These are phyloP conservation scores for Lactarius hatsudake DNA, from an alignment of 768 basidiomycete genomes.

Conservation along the genomic window DNA sequence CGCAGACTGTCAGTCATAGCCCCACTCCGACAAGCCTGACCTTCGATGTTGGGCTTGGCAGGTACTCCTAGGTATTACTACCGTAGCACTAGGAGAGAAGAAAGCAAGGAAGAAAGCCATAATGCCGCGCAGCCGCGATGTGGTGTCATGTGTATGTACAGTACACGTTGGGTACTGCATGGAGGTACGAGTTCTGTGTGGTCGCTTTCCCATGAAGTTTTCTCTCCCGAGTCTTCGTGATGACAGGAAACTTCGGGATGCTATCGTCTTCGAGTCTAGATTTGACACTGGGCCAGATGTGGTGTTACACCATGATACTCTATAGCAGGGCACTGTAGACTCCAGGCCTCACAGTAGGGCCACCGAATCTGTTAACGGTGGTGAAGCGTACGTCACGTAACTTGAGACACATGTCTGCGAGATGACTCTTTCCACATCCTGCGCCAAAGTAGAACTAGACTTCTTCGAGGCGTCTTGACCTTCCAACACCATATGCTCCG, in stretches of 20 bases:
- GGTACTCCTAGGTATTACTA: background rate
- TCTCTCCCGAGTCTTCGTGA: too few species aligned
- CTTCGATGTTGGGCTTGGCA: background rate
- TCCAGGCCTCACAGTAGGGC: conserved; percentile 20
- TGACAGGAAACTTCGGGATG: background rate
- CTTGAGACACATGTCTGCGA: conserved; percentile 9
- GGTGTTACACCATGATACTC: background rate
- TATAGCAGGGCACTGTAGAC: background rate
- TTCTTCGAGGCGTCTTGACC: conserved; percentile 14
- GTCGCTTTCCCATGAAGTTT: background rate
- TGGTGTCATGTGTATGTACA: background rate
- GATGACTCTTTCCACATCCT: conserved; percentile 20
- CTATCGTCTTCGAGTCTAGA: background rate
- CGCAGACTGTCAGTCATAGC: too few species aligned
- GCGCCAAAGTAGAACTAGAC: conserved; percentile 16
- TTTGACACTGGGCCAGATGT: background rate
- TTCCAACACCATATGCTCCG: conserved; percentile 5
- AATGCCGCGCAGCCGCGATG: background rate
- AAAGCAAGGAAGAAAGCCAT: too few species aligned
- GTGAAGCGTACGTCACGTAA: background rate
- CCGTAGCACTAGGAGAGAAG: background rate
- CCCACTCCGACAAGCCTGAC: background rate
- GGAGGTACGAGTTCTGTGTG: background rate
- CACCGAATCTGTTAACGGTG: conserved; percentile 4
- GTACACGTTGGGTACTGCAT: too few species aligned